Evolutionary conservation across 2,329 filamentous ascomycete genomes (phyloP).

Genomic region (Cadophora malorum): DNA sequence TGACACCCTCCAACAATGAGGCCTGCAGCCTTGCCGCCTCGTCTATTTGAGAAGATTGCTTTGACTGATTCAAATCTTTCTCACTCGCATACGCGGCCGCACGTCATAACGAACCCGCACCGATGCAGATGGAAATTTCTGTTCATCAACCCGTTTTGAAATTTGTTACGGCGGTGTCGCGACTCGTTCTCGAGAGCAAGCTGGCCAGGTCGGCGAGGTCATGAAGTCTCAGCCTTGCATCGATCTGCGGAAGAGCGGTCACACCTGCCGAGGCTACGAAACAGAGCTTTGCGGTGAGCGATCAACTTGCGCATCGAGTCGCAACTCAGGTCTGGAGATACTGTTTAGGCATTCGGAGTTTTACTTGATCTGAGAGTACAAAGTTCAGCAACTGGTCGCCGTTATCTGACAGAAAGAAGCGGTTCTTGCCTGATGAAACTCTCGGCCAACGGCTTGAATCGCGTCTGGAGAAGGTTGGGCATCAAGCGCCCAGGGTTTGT

Average conservation of each 20-base stretch:
- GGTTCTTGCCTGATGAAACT: not conserved
- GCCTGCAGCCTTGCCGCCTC: conserved; percentile 7
- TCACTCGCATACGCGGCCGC: not conserved
- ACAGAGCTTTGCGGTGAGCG: conserved; percentile 19
- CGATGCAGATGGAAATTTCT: not conserved
- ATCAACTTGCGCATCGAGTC: not conserved
- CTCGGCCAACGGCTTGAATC: not conserved
- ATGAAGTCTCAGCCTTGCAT: conserved; percentile 17
- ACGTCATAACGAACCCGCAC: not conserved
- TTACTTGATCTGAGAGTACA: not conserved
- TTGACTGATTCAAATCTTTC: not conserved
- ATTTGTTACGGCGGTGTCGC: not conserved
- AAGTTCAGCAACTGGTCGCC: not conserved
- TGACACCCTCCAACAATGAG: not conserved
- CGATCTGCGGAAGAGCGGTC: conserved; percentile 24
- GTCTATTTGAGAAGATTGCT: not conserved
- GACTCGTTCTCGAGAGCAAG: not conserved
- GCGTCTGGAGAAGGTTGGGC: not conserved
- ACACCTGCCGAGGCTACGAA: conserved; percentile 19
- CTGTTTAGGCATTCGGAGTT: not conserved
- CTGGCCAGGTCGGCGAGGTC: not conserved
- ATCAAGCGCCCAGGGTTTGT: not conserved
- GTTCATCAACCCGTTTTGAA: not conserved
- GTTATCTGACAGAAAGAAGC: conserved; percentile 6
- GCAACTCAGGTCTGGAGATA: not conserved